These are phyloP conservation scores for Solanum chmielewskii DNA, from an alignment of 257 asterid genomes.

Conservation along the genomic window DNA sequence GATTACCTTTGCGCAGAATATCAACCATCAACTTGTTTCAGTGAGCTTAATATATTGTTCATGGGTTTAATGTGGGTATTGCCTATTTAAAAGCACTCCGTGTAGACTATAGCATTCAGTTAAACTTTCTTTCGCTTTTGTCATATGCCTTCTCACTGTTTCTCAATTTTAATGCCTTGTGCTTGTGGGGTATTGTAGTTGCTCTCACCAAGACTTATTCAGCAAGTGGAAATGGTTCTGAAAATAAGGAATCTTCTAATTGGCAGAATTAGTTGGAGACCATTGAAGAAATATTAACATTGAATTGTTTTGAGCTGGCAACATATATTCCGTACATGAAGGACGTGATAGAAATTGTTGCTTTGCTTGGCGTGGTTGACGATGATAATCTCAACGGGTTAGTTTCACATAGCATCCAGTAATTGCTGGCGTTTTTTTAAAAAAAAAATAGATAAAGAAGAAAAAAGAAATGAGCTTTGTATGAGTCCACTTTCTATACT, in stretches of 20 bases:
- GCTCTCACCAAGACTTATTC: constrained; percentile 46
- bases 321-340: constrained; percentile 23
- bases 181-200: constrained; percentile 22
- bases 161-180: not conserved
- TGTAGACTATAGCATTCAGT: not conserved
- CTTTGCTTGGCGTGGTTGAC: constrained; percentile 59
- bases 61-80: not conserved
- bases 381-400: constrained; percentile 73
- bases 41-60: not conserved
- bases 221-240: constrained; percentile 8
- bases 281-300: constrained; percentile 28
- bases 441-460: not conserved
- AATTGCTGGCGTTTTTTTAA: not conserved
- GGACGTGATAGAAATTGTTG: constrained; percentile 68
- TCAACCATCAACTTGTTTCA: not conserved
- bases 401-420: constrained; percentile 7
- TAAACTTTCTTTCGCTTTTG: not conserved
- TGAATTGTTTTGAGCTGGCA: constrained; percentile 19
- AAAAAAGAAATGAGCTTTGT: not conserved
- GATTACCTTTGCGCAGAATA: not conserved
- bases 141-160: not conserved
- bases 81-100: not conserved
- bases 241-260: constrained; percentile 13
- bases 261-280: constrained; percentile 34
- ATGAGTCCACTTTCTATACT: not conserved